Base-by-base conservation (phyloP, 148 eudicot genomes). In the Oxyria digyna region DNA sequence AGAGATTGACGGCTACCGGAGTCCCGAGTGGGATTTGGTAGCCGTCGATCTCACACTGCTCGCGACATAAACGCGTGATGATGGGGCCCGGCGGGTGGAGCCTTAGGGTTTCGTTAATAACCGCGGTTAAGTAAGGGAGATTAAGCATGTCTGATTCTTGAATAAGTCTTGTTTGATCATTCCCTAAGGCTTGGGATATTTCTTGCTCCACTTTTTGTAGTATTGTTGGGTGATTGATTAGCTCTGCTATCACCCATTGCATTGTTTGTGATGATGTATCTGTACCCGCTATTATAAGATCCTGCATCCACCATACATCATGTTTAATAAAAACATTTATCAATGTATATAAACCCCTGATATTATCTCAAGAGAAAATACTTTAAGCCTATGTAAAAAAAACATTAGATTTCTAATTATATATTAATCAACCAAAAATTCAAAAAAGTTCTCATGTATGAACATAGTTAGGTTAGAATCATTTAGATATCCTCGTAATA, bases 181-280 rank as follows among this genome's bases (percentile, higher is more conserved):
- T 17, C 0, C 72, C 77, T 0, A 78, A 70, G 0, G 70, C 68
- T 14, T 20, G 23, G 1, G 29, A 21, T 26, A 81, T 81, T 62
- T 81, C 84, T 29, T 81, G 78, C 24, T 69, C 52, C 1, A 50
- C 72, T 69, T 81, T 77, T 29, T 67, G 66, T 23, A 77, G 37
- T 12, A 57, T 73, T 0, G 43, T 68, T 68, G 82, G 82, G 63
- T 78, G 78, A 67, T 76, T 69, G 21, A 81, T 73, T 17, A 81
- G 74, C 74, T 81, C 85, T 20, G 85, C 82, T 72, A 81, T 20
- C 59, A 71, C 72, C 85, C 82, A 81, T 71, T 81, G 71, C 69
- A 76, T 52, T 11, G 78, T 70, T 42, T 73, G 67, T 26, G 75
- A 55, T 6, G 75, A 64, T 48, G 78, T 78, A 27, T 81, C 85